Evolutionary conservation across 179 eudicot species (phyloP), one percentile per base, ranked within the genome.

Genomic region (Silene coronaria): DNA sequence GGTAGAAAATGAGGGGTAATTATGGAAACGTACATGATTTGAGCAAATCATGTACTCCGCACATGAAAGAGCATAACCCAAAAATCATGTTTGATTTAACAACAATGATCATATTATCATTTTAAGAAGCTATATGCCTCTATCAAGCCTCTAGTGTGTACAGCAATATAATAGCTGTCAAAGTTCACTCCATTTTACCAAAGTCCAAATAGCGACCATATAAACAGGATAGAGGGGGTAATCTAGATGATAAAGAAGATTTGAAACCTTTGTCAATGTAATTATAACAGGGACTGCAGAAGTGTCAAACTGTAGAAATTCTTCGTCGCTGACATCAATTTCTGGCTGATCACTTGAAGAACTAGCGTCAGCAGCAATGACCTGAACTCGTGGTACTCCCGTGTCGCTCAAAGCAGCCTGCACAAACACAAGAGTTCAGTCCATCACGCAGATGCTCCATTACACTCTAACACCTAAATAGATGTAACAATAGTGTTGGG

Each of bases 371-470:
- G 77, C 88, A 21, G 88, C 81, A 76, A 89, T 84, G 74, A 95
- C 87, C 75, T 86, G 77, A 73, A 87, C 97, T 88, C 84, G 89
- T 74, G 97, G 97, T 70, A 96, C 81, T 32, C 90, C 93, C 2
- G 99, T 90, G 80, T 89, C 90, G 83, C 96, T 91, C 82, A 96
- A 77, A 67, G 97, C 97, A 81, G 97, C 97, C 97, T 91, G 66
- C 27, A 65, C 75, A 26, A 51, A 14, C 19, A 70, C 3, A 58
- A 26, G 13, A 14, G 62, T 3, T 63, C 75, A 59, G 62, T 26
- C 55, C 53, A 34, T 51, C 30, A 0, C 21, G 32, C 61, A 62
- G 48, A 61, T 19, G 45, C 32, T 45, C 55, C 32, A 17, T 70
- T 6, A 0, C 22, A 30, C 16, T 53, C 10, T 53, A 26, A 26